These are phyloP conservation scores for Globisporangium spinosum DNA, from an alignment of 352 stramenopile genomes.

Conservation along the genomic window DNA sequence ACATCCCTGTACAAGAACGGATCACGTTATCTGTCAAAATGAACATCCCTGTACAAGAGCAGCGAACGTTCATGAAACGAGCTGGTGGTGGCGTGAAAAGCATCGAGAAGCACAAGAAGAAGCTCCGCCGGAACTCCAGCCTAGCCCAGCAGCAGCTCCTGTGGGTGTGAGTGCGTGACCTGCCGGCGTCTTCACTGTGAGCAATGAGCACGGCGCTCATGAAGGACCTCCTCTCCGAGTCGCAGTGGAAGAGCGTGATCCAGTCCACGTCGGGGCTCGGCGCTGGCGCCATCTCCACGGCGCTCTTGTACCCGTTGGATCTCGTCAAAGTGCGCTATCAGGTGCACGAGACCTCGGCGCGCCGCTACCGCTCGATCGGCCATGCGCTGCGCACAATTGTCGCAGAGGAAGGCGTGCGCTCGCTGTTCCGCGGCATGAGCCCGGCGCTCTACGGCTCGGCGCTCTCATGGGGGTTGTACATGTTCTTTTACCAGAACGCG, in stretches of 20 bases:
- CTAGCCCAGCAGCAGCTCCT: background rate
- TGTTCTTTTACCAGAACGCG: slow-evolving; percentile 97
- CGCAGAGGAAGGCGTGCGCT: slow-evolving; percentile 81
- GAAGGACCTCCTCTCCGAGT: slow-evolving; percentile 51
- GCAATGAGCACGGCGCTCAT: slow-evolving; percentile 15
- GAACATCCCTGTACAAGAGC: slow-evolving; percentile 8
- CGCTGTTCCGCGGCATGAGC: slow-evolving; percentile 93
- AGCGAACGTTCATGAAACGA: slow-evolving; percentile 6
- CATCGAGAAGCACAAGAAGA: slow-evolving; percentile 1
- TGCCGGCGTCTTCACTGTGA: background rate
- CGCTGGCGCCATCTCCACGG: slow-evolving; percentile 76
- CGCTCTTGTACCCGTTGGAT: slow-evolving; percentile 94
- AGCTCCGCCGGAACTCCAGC: background rate
- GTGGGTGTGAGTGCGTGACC: background rate
- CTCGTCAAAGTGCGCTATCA: slow-evolving; percentile 97
- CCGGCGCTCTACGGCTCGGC: slow-evolving; percentile 94
- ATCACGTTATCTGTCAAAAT: slow-evolving; percentile 2
- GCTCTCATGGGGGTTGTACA: slow-evolving; percentile 97
- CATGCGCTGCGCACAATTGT: slow-evolving; percentile 77
- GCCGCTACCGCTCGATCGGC: slow-evolving; percentile 60
- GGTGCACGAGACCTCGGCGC: slow-evolving; percentile 87
- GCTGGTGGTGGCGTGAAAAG: slow-evolving; percentile 17
- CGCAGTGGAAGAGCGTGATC: slow-evolving; percentile 68
- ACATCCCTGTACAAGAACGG: background rate
- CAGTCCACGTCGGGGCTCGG: slow-evolving; percentile 64